Conservation (phyloP, 306 rosid genomes). For the Vigna unguiculata region DNA sequence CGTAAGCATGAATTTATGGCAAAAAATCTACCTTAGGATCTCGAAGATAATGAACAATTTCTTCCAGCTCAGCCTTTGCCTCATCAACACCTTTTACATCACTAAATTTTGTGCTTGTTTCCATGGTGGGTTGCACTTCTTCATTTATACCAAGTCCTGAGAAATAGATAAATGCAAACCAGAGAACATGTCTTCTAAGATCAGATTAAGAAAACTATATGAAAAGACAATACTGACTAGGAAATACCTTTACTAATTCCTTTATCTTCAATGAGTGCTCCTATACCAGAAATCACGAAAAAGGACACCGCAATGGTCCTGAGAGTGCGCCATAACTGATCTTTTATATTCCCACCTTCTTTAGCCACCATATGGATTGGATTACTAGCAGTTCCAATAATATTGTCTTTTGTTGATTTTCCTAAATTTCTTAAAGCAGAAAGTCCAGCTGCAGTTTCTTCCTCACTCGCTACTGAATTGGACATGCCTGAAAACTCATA, state of each 20-base stretch:
- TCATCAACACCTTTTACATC: slow-evolving; percentile 93
- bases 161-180: slow-evolving; percentile 19
- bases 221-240: slow-evolving; percentile 34
- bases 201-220: slow-evolving; percentile 6
- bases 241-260: slow-evolving; percentile 82
- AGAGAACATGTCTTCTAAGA: slow-evolving; percentile 23
- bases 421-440: slow-evolving; percentile 66
- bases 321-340: slow-evolving; percentile 80
- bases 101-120: slow-evolving; percentile 76
- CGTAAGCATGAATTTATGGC: background rate
- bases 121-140: slow-evolving; percentile 79
- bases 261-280: slow-evolving; percentile 85
- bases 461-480: slow-evolving; percentile 58
- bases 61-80: slow-evolving; percentile 92
- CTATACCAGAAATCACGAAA: slow-evolving; percentile 80
- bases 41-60: slow-evolving; percentile 90
- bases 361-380: slow-evolving; percentile 86
- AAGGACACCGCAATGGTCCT: slow-evolving; percentile 71
- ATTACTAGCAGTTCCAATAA: slow-evolving; percentile 75
- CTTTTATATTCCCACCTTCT: slow-evolving; percentile 79
- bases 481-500: slow-evolving; percentile 62
- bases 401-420: slow-evolving; percentile 59
- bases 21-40: slow-evolving; percentile 75
- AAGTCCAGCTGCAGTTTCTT: slow-evolving; percentile 60
- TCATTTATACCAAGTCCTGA: slow-evolving; percentile 71